Percentiles rank a stretch among this genome's conserved stretches.
Conservation (phyloP, 306 rosid genomes). For the Vicia sativa region DNA sequence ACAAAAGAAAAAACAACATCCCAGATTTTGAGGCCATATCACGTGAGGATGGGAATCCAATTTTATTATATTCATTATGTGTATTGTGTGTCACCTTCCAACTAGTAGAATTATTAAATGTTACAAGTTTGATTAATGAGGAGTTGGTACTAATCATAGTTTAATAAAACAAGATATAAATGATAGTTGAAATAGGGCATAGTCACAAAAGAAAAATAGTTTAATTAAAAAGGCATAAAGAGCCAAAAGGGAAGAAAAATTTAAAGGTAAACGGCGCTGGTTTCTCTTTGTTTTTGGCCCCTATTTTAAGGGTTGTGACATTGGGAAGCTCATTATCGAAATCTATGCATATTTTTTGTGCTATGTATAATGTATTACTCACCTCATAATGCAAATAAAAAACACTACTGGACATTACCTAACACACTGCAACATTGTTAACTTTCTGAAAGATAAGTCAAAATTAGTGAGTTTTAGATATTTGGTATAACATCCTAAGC, state of each 20-base stretch:
- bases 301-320: constrained; percentile 60
- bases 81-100: constrained; percentile 29
- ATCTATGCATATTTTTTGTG: constrained; percentile 62
- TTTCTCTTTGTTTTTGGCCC: constrained; percentile 41
- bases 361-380: constrained; percentile 33
- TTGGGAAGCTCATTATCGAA: constrained; percentile 63
- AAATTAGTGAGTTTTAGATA: no score
- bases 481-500: no score
- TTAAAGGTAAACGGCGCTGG: constrained; percentile 64
- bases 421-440: constrained; percentile 1
- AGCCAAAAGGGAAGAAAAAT: constrained; percentile 43
- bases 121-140: constrained; percentile 20
- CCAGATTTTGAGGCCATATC: constrained; percentile 81
- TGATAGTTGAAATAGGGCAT: constrained; percentile 28
- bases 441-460: neutral
- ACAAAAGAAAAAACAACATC: constrained; percentile 54
- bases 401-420: constrained; percentile 35
- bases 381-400: constrained; percentile 26
- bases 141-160: constrained; percentile 36
- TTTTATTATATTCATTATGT: constrained; percentile 35
- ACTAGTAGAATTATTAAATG: constrained; percentile 15
- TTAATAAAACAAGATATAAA: constrained; percentile 12
- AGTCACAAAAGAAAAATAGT: constrained; percentile 26
- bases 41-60: constrained; percentile 73
- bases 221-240: constrained; percentile 47